Base-by-base conservation (phyloP, 768 basidiomycete genomes). In the Serendipita indica region DNA sequence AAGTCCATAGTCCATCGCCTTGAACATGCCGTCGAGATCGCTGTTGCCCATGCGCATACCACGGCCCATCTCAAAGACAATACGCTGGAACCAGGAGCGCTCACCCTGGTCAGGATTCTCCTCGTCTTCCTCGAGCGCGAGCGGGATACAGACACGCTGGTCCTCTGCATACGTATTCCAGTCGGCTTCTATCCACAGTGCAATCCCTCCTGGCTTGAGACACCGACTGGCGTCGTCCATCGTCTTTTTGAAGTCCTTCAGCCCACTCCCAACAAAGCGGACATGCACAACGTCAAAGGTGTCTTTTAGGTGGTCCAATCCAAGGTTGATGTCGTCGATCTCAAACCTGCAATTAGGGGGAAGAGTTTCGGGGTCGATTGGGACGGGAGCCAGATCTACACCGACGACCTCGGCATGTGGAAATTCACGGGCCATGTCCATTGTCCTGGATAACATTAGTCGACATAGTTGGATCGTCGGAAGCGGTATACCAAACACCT, bases 1-100 rank as follows among this genome's bases (percentile, higher is more conserved):
- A 3, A 54, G 30, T 6, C 49, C 49, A 16, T 25, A 16, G 30
- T 54, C 49, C 22, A 54, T 25, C 4, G 49, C 49, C 22, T 54
- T 54, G 30, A 16, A 3, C 49, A 54, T 54, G 22, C 49, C 49
- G n/a, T 54, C n/a, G 7, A 54, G 20, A 30, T 54, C 49, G 49
- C 49, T 54, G 6, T 54, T 54, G 10, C 49, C 49, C 3, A 7
- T 4, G 22, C 30, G 20, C 49, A 32, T n/a, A 7, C 49, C 49
- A 22, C 49, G 3, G 7, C 49, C 3, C 49, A 54, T 54, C 30
- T 54, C 49, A 22, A 32, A 54, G 16, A 54, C 49, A 32, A 54
- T 54, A 6, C 49, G 49, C 22, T 54, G 49, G 49, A 54, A 54
- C 49, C 49, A 54, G 30, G 49, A 54, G 16, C 49, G 18, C 41